phyloP scores from a whole-genome alignment of 1,139 yeast genomes.

The Hyphopichia khmerensis region DNA sequence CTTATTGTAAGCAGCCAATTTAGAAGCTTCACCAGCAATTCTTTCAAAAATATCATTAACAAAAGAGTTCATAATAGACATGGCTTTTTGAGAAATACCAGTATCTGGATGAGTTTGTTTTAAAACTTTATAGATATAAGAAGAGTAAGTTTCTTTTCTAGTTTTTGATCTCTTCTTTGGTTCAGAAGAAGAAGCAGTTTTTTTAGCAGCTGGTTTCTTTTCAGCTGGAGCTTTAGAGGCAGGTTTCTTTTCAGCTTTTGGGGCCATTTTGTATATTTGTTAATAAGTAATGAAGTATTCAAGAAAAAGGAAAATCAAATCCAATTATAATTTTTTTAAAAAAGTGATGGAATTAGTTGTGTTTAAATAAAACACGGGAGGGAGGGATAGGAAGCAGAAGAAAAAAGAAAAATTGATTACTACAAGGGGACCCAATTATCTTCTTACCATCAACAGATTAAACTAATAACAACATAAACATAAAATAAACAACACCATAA shows the following conservation, averaged over 20 bases:
- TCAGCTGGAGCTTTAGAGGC: constrained; percentile 99
- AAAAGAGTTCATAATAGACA: constrained; percentile 98
- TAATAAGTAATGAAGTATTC: constrained; percentile 10
- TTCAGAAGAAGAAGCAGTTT: constrained; percentile 78
- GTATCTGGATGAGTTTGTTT: constrained; percentile 99
- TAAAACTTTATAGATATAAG: constrained; percentile 97
- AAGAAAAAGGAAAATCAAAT: constrained; percentile 4
- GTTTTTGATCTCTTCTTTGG: constrained; percentile 94
- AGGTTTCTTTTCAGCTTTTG: constrained; percentile 97
- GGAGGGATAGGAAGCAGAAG: too few species aligned
- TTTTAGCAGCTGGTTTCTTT: constrained; percentile 95
- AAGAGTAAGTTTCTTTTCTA: constrained; percentile 98
- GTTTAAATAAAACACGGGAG: constrained; percentile 1
- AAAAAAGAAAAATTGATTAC: too few species aligned
- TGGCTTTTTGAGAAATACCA: constrained; percentile 98
- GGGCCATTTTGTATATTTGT: constrained; percentile 63
- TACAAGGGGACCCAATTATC: too few species aligned
- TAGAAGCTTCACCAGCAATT: constrained; percentile 97
- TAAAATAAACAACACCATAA: neutral
- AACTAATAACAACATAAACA: neutral
- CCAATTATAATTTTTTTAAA: neutral
- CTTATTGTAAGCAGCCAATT: constrained; percentile 99
- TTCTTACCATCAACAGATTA: neutral
- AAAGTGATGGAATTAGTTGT: neutral
- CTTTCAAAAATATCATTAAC: constrained; percentile 96